A percentile compares a stretch with the other conserved stretches of the same genome.
These are phyloP conservation scores for Fusarium xylarioides DNA, from an alignment of 2,329 filamentous ascomycete species.

Conservation along the genomic window DNA sequence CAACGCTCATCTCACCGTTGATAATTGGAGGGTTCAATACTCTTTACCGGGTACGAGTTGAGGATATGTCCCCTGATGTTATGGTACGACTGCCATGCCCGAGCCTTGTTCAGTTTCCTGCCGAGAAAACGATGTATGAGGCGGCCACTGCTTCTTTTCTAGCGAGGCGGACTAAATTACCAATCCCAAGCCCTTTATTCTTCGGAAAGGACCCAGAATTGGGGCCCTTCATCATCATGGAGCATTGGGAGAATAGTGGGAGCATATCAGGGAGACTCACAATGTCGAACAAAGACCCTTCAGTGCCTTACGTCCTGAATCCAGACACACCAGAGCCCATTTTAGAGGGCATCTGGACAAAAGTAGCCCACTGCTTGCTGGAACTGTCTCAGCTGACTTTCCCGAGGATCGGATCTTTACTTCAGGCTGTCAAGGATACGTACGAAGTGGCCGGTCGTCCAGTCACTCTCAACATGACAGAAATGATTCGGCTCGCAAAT, in stretches of 20 bases:
- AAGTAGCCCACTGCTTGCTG: slow-evolving; percentile 52
- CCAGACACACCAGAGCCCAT: slow-evolving; percentile 43
- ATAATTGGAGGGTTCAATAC: neutral
- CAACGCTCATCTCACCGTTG: neutral
- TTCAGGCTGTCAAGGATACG: slow-evolving; percentile 34
- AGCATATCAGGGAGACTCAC: slow-evolving; percentile 31
- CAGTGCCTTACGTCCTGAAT: neutral
- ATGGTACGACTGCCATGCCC: slow-evolving; percentile 4
- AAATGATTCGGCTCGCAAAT: slow-evolving; percentile 44
- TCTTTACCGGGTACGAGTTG: neutral
- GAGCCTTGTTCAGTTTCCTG: neutral
- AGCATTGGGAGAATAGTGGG: slow-evolving; percentile 35
- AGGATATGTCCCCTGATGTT: neutral
- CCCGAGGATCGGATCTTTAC: slow-evolving; percentile 51
- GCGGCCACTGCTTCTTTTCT: slow-evolving; percentile 16
- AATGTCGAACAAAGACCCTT: neutral
- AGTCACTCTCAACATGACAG: slow-evolving; percentile 51
- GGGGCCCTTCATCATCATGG: slow-evolving; percentile 45
- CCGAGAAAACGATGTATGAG: slow-evolving; percentile 21
- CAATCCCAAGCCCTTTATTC: neutral
- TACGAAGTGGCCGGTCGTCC: slow-evolving; percentile 26
- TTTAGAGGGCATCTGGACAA: slow-evolving; percentile 46
- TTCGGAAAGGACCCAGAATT: slow-evolving; percentile 32
- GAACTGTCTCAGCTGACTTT: slow-evolving; percentile 49
- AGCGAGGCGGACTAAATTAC: neutral